Evolutionary conservation across 2,329 filamentous ascomycete species (phyloP).

Genomic region (Exophiala bonariae): DNA sequence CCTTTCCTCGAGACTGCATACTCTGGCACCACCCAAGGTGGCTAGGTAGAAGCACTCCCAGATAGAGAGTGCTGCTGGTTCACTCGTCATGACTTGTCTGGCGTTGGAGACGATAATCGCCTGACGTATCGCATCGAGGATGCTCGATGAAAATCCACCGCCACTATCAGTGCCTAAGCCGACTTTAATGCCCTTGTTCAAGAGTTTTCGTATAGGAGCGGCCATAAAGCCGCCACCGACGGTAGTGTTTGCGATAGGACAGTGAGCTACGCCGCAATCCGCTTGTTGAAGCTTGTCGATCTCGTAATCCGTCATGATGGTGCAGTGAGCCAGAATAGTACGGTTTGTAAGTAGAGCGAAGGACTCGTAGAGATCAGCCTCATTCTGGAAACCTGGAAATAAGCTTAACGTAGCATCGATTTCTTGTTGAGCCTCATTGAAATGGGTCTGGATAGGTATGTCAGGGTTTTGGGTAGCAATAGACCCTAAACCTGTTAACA

Average conservation of each 20-base stretch:
- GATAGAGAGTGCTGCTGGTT: conserved; percentile 47
- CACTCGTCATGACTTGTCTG: conserved; percentile 30
- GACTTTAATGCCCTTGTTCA: conserved; percentile 56
- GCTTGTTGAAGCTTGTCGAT: conserved; percentile 44
- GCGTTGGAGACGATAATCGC: conserved; percentile 48
- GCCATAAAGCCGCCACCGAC: conserved; percentile 59
- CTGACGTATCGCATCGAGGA: conserved; percentile 59
- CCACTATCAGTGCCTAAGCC: conserved; percentile 62
- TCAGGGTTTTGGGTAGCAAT: conserved; percentile 48
- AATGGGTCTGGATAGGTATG: conserved; percentile 62
- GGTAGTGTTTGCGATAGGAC: conserved; percentile 62
- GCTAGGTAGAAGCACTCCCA: conserved; percentile 60
- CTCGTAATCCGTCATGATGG: conserved; percentile 56
- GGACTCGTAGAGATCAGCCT: conserved; percentile 58
- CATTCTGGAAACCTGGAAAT: conserved; percentile 55
- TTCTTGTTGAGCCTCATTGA: conserved; percentile 62
- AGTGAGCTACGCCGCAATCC: conserved; percentile 59
- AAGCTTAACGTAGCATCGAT: conserved; percentile 51
- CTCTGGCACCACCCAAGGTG: conserved; percentile 61
- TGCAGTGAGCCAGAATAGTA: conserved; percentile 64
- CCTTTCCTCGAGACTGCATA: conserved; percentile 53
- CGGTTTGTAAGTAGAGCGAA: conserved; percentile 53
- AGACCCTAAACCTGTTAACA: conserved; percentile 55
- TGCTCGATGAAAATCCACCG: conserved; percentile 58
- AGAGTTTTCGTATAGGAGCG: conserved; percentile 55